A percentile compares a stretch with the other conserved stretches of the same genome.
These are phyloP conservation scores for Leucaena leucocephala DNA, from an alignment of 306 rosid genomes.

Conservation along the genomic window DNA sequence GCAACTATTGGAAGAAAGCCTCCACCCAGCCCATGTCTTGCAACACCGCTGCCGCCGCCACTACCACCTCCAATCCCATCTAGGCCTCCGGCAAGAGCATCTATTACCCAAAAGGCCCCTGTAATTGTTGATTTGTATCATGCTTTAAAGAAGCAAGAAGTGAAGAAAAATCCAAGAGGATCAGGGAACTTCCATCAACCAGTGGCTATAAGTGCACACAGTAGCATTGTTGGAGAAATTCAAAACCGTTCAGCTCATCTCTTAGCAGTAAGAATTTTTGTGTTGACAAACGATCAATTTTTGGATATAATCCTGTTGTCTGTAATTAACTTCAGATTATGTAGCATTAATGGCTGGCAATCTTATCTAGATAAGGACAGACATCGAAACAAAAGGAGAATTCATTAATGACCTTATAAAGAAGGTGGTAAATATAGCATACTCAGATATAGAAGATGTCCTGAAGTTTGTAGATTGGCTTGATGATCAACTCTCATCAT, in stretches of 20 bases:
- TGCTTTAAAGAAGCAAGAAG: constrained; percentile 60
- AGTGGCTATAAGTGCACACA: constrained; percentile 62
- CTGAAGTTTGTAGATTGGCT: constrained; percentile 88
- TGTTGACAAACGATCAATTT: not conserved
- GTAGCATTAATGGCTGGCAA: constrained; percentile 21
- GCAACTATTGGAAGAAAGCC: constrained; percentile 41
- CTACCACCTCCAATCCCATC: constrained; percentile 65
- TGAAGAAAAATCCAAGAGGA: constrained; percentile 52
- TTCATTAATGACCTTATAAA: constrained; percentile 77
- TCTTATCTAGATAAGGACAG: constrained; percentile 74
- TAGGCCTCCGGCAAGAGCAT: constrained; percentile 43
- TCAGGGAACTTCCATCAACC: constrained; percentile 50
- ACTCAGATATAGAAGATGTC: constrained; percentile 75
- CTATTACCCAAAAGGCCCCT: constrained; percentile 58
- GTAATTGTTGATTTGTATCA: constrained; percentile 54
- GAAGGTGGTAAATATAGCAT: constrained; percentile 70
- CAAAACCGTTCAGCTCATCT: constrained; percentile 95
- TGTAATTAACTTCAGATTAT: constrained; percentile 19
- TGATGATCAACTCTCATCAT: constrained; percentile 77
- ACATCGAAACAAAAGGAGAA: constrained; percentile 90
- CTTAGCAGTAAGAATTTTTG: constrained; percentile 70
- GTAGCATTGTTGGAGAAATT: constrained; percentile 93
- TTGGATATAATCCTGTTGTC: constrained; percentile 26
- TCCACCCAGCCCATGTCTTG: constrained; percentile 42
- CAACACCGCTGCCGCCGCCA: constrained; percentile 56